Base-by-base conservation (phyloP, 2,329 filamentous ascomycete genomes). In the Cordyceps fumosorosea region DNA sequence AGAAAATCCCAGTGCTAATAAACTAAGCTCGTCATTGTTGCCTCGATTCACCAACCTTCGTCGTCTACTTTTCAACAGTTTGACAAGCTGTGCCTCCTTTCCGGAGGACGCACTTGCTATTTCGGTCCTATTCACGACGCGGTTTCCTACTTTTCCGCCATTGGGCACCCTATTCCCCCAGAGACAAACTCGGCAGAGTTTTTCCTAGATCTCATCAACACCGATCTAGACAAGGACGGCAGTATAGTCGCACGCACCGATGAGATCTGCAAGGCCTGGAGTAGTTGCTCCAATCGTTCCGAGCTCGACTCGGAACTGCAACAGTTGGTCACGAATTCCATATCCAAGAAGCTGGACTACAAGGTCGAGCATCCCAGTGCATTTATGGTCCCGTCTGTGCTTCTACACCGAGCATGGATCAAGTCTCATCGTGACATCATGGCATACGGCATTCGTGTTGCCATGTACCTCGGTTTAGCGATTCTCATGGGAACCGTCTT, bases 401-500 rank as follows among this genome's bases (percentile, higher is more conserved):
- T 96, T 4, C 80, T 95, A 18, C 89, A 93, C 70, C 85, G 91
- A 32, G 86, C 86, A 16, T 91, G 90, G 70, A 86, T 96, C 74
- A 96, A 96, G 76, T 89, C 86, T 53, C 90, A 93, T 73, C 86
- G 91, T 29, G 91, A 96, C 71, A 81, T 96, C 7, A 85, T 96
- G 57, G 90, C 88, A 0, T 96, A 96, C 69, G 89, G 89, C 0
- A 91, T 95, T 67, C 85, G 91, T 3, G 80, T 95, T 48, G 87
- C 83, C 47, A 96, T 96, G 90, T 95, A 96, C 73, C 65, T 69
- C 24, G 84, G 85, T 0, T 80, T 96, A 18, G 90, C 90, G 1
- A 84, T 95, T 67, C 88, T 95, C 84, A 92, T 93, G 88, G 91
- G 91, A 5, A 96, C 91, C 0, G 89, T 96, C 14, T 96, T 90